Base-by-base conservation (phyloP, 495 filamentous ascomycete species). In the Aspergillus homomorphus region DNA sequence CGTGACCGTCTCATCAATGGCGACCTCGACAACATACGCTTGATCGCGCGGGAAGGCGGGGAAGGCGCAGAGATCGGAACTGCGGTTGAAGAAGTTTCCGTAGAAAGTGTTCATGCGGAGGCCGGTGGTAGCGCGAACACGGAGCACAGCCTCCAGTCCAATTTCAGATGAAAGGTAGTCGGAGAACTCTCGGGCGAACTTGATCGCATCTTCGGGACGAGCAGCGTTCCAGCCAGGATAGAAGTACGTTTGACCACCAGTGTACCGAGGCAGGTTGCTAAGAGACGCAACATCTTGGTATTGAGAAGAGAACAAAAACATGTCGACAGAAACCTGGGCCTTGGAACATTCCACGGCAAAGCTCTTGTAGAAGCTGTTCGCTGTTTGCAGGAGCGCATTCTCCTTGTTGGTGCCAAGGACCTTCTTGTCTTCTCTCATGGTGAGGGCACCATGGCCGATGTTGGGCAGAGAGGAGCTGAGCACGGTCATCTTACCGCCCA, bases 271-370 rank as follows among this genome's bases (percentile, higher is more conserved):
- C 12, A 98, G 77, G 71, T 96, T 96, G 76, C 91, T 96, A 43
- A 98, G 80, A 42, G 91, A 94, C 15, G 94, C 94, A 19, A 98
- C 95, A 66, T 98, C 94, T 69, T 97, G 94, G 71, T 98, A 98
- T 65, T 92, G 89, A 12, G 91, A 92, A 3, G 91, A 93, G 80
- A 98, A 98, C 46, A 98, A 81, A 78, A 98, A 98, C 94, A 98
- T 98, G 73, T 98, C 94, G 66, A 98, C 90, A 0, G 93, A 98
- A 9, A 98, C 93, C 70, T 98, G 94, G 59, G 92, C 92, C 75
- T 98, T 98, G 45, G 93, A 97, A 71, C 94, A 98, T 68, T 98
- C 94, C 6, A 98, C 95, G 2, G 94, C 94, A 70, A 98, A 98
- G 68, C 90, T 96, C 79, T 98, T 98, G 82, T 98, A 98, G 73